Percentiles rank a stretch among this genome's conserved stretches.
These are phyloP conservation scores for Yamadazyma diddensiae DNA, from an alignment of 1,139 yeast genomes.

Conservation along the genomic window DNA sequence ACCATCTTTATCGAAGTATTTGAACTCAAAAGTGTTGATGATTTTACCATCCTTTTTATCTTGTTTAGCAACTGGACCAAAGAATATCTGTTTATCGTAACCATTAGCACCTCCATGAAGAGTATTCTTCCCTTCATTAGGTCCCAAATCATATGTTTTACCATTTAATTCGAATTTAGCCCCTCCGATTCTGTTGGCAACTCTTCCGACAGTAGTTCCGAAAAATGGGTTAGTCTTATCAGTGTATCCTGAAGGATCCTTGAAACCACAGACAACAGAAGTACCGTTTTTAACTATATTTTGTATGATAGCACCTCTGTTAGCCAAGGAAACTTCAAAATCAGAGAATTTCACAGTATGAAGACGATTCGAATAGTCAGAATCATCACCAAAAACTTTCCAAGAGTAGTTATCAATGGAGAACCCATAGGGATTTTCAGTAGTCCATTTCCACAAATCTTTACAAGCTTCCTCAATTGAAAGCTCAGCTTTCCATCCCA, in stretches of 20 bases:
- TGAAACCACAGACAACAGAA: slow-evolving; percentile 33
- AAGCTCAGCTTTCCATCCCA: slow-evolving; percentile 61
- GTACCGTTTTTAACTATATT: slow-evolving; percentile 34
- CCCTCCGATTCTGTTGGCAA: slow-evolving; percentile 56
- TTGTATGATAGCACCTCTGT: slow-evolving; percentile 54
- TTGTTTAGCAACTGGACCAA: slow-evolving; percentile 48
- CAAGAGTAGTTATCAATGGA: slow-evolving; percentile 35
- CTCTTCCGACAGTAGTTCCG: slow-evolving; percentile 65
- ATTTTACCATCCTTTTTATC: slow-evolving; percentile 23
- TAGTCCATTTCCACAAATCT: slow-evolving; percentile 80
- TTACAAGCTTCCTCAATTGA: slow-evolving; percentile 63
- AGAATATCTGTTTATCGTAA: slow-evolving; percentile 46
- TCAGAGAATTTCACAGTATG: slow-evolving; percentile 36
- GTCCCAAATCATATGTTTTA: slow-evolving; percentile 33
- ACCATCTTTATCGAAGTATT: slow-evolving; percentile 43
- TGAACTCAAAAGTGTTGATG: slow-evolving; percentile 32
- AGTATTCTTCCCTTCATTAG: slow-evolving; percentile 42
- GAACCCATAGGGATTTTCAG: slow-evolving; percentile 67
- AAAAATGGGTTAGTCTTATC: slow-evolving; percentile 45
- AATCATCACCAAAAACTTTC: slow-evolving; percentile 25
- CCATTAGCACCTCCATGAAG: slow-evolving; percentile 55
- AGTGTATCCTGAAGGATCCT: slow-evolving; percentile 33
- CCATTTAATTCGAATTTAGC: slow-evolving; percentile 45
- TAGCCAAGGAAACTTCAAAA: slow-evolving; percentile 44
- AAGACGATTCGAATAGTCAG: slow-evolving; percentile 32